Evolutionary conservation across 2,329 filamentous ascomycete genomes (phyloP).

Genomic region (Talaromyces sp.): DNA sequence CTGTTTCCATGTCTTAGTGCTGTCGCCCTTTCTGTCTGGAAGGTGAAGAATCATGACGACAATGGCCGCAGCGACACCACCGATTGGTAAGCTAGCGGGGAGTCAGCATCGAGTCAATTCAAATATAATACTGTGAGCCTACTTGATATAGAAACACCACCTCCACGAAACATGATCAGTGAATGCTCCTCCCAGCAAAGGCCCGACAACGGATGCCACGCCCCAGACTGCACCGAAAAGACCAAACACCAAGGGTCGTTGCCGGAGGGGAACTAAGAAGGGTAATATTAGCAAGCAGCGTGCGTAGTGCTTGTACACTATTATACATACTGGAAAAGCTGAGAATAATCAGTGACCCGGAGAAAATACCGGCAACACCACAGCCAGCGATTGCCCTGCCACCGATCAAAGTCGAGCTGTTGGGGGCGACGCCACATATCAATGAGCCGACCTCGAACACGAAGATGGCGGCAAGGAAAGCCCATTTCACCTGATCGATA

Average conservation of each 20-base stretch:
- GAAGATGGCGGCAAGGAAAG: slow-evolving; percentile 36
- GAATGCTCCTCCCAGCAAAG: slow-evolving; percentile 46
- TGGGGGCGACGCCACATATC: slow-evolving; percentile 38
- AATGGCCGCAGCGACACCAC: slow-evolving; percentile 24
- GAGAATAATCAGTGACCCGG: slow-evolving; percentile 29
- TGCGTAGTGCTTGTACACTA: background rate
- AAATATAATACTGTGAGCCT: background rate
- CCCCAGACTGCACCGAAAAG: slow-evolving; percentile 50
- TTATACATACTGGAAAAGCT: slow-evolving; percentile 17
- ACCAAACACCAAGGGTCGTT: slow-evolving; percentile 32
- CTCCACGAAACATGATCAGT: slow-evolving; percentile 47
- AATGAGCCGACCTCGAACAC: slow-evolving; percentile 42
- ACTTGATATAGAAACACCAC: slow-evolving; percentile 52
- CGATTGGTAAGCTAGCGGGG: slow-evolving; percentile 27
- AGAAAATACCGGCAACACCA: slow-evolving; percentile 33
- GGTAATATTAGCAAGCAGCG: background rate
- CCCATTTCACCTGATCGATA: slow-evolving; percentile 36
- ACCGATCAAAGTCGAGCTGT: slow-evolving; percentile 34
- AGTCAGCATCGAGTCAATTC: background rate
- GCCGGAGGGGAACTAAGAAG: slow-evolving; percentile 6
- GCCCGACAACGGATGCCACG: slow-evolving; percentile 48
- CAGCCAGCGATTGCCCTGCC: slow-evolving; percentile 37
- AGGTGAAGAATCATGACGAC: slow-evolving; percentile 17
- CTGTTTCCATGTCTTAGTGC: background rate
- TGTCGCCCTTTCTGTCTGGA: background rate